phyloP scores from a whole-genome alignment of 2,329 filamentous ascomycete genomes.

The Zymoseptoria pseudotritici region DNA sequence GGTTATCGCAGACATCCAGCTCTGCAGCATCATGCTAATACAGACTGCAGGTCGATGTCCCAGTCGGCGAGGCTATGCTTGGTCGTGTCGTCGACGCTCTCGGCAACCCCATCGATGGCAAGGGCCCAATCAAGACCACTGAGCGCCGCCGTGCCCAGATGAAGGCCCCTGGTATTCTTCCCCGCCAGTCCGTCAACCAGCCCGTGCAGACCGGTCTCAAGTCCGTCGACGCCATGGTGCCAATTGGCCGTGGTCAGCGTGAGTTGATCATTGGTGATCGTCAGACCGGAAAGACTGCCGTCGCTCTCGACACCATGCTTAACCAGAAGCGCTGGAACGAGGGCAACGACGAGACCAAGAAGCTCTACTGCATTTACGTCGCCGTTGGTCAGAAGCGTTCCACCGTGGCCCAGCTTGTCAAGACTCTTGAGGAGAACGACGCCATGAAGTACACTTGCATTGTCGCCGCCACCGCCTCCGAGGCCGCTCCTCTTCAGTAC shows the following conservation, averaged over 20 bases:
- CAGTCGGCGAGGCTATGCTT: constrained; percentile 85
- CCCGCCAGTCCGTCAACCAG: constrained; percentile 94
- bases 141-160: constrained; percentile 94
- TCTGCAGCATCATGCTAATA: constrained; percentile 8
- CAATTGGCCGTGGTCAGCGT: constrained; percentile 99
- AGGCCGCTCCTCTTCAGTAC: constrained; percentile 56
- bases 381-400: constrained; percentile 99
- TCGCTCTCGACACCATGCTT: constrained; percentile 93
- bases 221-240: constrained; percentile 99
- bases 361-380: constrained; percentile 99
- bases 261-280: constrained; percentile 99
- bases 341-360: constrained; percentile 80
- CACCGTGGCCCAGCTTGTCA: constrained; percentile 97
- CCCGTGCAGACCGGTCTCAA: constrained; percentile 99
- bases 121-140: constrained; percentile 89
- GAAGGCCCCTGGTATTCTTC: constrained; percentile 97
- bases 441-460: constrained; percentile 97
- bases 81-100: constrained; percentile 98
- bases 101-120: constrained; percentile 98
- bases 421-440: constrained; percentile 99
- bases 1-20: constrained; percentile 37
- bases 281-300: constrained; percentile 99
- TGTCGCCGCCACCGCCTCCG: constrained; percentile 92
- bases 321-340: constrained; percentile 99
- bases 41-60: constrained; percentile 75